Evolutionary conservation across 2,329 filamentous ascomycete genomes (phyloP).

Genomic region (Proliferodiscus dingleyae): DNA sequence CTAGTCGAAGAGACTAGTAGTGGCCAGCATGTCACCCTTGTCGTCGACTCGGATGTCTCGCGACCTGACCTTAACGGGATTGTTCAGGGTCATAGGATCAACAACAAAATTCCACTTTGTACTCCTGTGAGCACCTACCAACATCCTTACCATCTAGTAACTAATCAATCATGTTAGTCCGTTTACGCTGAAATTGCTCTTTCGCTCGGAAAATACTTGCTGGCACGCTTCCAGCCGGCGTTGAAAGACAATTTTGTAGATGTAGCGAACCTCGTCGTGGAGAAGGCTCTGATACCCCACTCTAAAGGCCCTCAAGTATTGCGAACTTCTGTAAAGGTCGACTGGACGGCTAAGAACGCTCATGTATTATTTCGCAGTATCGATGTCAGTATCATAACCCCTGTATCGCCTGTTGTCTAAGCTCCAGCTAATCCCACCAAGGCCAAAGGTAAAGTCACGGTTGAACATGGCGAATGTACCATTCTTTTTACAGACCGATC

Average conservation of each 20-base stretch:
- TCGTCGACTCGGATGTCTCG: slow-evolving; percentile 50
- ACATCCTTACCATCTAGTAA: not conserved
- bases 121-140: slow-evolving; percentile 14
- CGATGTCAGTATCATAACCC: not conserved
- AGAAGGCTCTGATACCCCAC: slow-evolving; percentile 60
- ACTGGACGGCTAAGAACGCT: slow-evolving; percentile 32
- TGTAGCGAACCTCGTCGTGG: slow-evolving; percentile 61
- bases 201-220: slow-evolving; percentile 51
- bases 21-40: slow-evolving; percentile 44
- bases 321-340: slow-evolving; percentile 48
- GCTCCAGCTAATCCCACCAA: not conserved
- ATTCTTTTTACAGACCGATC: slow-evolving; percentile 6
- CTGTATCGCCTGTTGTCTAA: not conserved
- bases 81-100: slow-evolving; percentile 53
- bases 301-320: slow-evolving; percentile 48
- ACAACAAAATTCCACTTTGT: slow-evolving; percentile 51
- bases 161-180: slow-evolving; percentile 17
- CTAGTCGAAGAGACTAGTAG: slow-evolving; percentile 44
- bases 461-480: slow-evolving; percentile 42
- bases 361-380: not conserved
- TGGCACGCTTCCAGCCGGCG: slow-evolving; percentile 34
- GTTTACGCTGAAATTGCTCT: slow-evolving; percentile 57
- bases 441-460: slow-evolving; percentile 30
- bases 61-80: slow-evolving; percentile 33
- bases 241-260: slow-evolving; percentile 45